Percentiles rank a stretch among this genome's conserved stretches.
Evolutionary conservation across 148 eudicot species (phyloP).

Genomic region (Cornus florida): DNA sequence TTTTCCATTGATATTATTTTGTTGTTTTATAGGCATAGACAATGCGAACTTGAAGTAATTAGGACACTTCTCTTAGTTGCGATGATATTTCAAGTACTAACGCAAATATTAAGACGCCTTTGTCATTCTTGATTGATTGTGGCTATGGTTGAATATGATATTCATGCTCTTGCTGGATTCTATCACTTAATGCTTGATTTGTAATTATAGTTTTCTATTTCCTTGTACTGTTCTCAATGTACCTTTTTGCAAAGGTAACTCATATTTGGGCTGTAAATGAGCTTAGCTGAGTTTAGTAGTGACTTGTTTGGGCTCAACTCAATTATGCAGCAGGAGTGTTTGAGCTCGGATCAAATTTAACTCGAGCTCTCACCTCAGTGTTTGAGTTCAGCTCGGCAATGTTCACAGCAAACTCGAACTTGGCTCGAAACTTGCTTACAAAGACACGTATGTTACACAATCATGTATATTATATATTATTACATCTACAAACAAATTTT

Average conservation of each 20-base stretch:
- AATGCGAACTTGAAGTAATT: background rate
- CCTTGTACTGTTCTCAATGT: background rate
- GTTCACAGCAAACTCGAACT: too few relatives aligned
- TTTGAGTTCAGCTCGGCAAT: too few relatives aligned
- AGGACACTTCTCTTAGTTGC: background rate
- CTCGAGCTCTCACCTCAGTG: too few relatives aligned
- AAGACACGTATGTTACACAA: too few relatives aligned
- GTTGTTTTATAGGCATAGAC: background rate
- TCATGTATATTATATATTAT: too few relatives aligned
- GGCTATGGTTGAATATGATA: background rate
- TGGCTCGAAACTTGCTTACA: too few relatives aligned
- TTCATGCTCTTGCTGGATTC: background rate
- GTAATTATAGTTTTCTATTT: background rate
- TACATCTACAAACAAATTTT: too few relatives aligned
- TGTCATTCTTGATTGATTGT: background rate
- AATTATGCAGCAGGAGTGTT: too few relatives aligned
- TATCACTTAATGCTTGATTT: background rate
- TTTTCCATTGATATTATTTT: background rate
- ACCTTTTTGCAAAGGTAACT: background rate
- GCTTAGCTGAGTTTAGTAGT: too few relatives aligned
- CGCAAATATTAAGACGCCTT: background rate
- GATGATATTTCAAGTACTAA: background rate
- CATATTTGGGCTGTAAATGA: too few relatives aligned
- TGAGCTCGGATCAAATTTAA: too few relatives aligned
- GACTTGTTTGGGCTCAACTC: too few relatives aligned